Percentiles rank a stretch among this genome's conserved stretches.
These are phyloP conservation scores for Penicillium egyptiacum DNA, from an alignment of 495 filamentous ascomycete species.

Conservation along the genomic window DNA sequence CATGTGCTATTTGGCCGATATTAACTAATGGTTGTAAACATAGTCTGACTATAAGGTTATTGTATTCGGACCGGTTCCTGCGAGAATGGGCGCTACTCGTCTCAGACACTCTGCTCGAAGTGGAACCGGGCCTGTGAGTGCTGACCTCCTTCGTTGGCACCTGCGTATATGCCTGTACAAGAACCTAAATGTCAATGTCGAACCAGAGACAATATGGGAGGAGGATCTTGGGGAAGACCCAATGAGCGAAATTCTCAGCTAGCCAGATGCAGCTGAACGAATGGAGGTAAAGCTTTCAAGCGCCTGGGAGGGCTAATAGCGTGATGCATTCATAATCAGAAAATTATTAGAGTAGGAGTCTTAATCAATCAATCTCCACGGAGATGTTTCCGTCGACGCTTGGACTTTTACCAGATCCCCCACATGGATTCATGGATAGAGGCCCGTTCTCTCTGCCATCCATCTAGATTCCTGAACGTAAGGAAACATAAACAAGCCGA, in stretches of 20 bases:
- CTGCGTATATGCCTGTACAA: constrained; percentile 8
- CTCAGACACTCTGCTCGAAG: constrained; percentile 1
- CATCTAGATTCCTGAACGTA: too few species aligned
- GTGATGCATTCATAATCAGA: not conserved
- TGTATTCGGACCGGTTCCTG: not conserved
- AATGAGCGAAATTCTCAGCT: constrained; percentile 5
- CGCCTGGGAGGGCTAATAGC: not conserved
- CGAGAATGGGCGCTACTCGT: not conserved
- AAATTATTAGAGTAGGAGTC: not conserved
- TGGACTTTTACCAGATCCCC: too few species aligned
- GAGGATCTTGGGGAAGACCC: constrained; percentile 4
- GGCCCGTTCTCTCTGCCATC: too few species aligned
- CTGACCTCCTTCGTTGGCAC: constrained; percentile 12
- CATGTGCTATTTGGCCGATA: not conserved
- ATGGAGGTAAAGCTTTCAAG: constrained; percentile 11
- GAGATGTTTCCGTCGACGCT: not conserved
- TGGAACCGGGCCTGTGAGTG: not conserved
- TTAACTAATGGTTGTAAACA: not conserved
- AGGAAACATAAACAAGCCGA: too few species aligned
- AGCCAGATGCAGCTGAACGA: constrained; percentile 6
- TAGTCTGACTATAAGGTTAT: constrained; percentile 2
- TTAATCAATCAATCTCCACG: not conserved
- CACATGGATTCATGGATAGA: too few species aligned
- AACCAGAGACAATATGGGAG: not conserved
- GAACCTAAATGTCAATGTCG: constrained; percentile 5